Base-by-base conservation (phyloP, 352 stramenopile genomes). In the Pythium aquatile region DNA sequence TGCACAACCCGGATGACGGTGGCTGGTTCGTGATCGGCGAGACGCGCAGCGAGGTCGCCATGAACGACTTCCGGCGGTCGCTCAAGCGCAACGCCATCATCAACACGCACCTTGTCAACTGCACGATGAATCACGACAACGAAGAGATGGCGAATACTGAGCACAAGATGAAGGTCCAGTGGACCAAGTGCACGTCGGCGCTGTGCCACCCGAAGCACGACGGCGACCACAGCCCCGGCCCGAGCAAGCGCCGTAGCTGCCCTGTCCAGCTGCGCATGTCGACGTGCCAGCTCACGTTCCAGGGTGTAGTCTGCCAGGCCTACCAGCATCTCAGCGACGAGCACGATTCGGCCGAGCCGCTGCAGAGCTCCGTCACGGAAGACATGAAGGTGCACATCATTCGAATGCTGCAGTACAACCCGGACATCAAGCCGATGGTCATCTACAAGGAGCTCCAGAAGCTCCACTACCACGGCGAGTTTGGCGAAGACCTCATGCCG, bases 121-220 rank as follows among this genome's bases (percentile, higher is more conserved):
- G 83, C 73, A 91, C 83, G 47, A 90, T 91, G 80, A 85, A 82
- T 63, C 83, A 91, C 71, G 80, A 88, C 13, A 78, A 80, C 61
- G 58, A 76, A 29, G 65, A 78, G 14, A 63, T 62, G 47, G 70
- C 63, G 6, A 78, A 77, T 58, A 63, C 68, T 9, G 83, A 91
- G 51, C 83, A 91, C 73, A 91, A 91, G 73, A 91, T 91, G 83
- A 91, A 91, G 48, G 83, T 92, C 28, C 83, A 92, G 63, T 92
- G 83, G 83, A 90, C 83, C 61, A 90, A 88, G 69, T 92, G 83
- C 69, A 92, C 83, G 33, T 92, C 83, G 56, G 81, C 79, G 28
- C 64, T 92, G 67, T 92, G 83, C 60, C 83, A 92, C 55, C 83
- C 83, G n/a, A 90, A 90, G 72, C 14, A 47, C 52, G 44, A 74